Evolutionary conservation across 257 asterid species (phyloP), one percentile per base, ranked within the genome.

Genomic region (Gardenia jasminoides): DNA sequence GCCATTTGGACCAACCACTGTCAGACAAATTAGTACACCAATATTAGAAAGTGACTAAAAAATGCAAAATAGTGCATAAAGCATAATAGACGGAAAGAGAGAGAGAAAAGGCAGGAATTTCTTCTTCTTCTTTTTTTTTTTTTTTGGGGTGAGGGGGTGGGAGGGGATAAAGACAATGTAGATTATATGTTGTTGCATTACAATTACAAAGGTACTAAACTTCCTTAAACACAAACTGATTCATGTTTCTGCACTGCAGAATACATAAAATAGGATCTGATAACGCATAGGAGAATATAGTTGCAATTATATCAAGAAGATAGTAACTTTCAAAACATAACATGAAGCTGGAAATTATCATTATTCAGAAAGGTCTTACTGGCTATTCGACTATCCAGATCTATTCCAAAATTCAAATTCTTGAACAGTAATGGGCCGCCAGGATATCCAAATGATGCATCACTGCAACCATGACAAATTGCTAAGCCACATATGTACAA

Each of bases 1-100:
- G 70, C 99, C 99, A 89, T 95, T 95, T 62, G 99, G 97, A 36
- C 99, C 99, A 84, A 93, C 98, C 98, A 95, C 99, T 95, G 91
- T 58, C 82, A 89, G 82, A 83, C 80, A 15, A 74, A 58, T n/a
- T 58, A 7, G 22, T 15, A 41, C 17, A 70, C 6, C 50, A 43
- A 78, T 71, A 58, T 66, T 15, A 73, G 52, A 16, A 66, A 75
- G 26, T 36, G 10, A 52, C 56, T 20, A 62, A 68, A 31, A 59
- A n/a, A 24, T 75, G 10, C 22, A 6, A 20, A 16, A n/a, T 39
- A 68, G 28, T 3, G 1, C 26, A 56, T 24, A 36, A 4, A 36
- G 41, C 41, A 36, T 68, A 26, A 1, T 31, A 8, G 24, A 66
- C 17, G 20, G 11, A 67, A 17, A 43, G 36, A 76, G 39, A 20